A percentile compares a stretch with the other conserved stretches of the same genome.
Conservation (phyloP, 257 asterid genomes). For the Misopates orontium region DNA sequence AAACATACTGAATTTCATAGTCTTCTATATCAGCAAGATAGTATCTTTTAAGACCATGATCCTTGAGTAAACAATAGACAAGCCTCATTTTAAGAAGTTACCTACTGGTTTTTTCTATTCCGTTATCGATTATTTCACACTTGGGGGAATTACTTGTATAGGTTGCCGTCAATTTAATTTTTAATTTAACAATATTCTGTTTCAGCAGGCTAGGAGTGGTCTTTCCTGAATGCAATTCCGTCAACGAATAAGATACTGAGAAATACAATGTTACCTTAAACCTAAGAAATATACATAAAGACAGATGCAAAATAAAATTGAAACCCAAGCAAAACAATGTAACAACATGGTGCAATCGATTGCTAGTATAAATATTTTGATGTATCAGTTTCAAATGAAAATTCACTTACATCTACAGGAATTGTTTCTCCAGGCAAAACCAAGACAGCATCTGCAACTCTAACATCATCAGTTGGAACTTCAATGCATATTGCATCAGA, state of each 20-base stretch:
- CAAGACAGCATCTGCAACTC: conserved; percentile 76
- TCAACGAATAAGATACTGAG: not conserved
- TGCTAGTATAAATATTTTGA: not conserved
- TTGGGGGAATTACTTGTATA: too few relatives aligned
- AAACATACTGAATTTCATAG: conserved; percentile 13
- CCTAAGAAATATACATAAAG: too few relatives aligned
- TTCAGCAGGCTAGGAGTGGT: too few relatives aligned
- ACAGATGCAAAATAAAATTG: conserved; percentile 5
- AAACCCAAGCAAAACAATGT: conserved; percentile 7
- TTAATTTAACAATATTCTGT: too few relatives aligned
- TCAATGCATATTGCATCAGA: conserved; percentile 82
- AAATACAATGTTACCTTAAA: not conserved
- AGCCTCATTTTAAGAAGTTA: too few relatives aligned
- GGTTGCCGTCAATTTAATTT: too few relatives aligned
- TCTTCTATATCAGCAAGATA: conserved; percentile 9
- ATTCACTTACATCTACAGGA: conserved; percentile 83
- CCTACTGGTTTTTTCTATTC: too few relatives aligned
- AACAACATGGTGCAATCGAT: conserved; percentile 1
- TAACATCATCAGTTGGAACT: conserved; percentile 94
- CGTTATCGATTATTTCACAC: too few relatives aligned
- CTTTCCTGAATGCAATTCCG: too few relatives aligned
- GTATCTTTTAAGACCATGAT: not conserved
- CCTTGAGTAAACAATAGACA: not conserved
- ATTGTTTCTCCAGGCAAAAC: conserved; percentile 98
- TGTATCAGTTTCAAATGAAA: not conserved